Conservation (phyloP, 495 filamentous ascomycete species). For the Hypoxylon fuscum region DNA sequence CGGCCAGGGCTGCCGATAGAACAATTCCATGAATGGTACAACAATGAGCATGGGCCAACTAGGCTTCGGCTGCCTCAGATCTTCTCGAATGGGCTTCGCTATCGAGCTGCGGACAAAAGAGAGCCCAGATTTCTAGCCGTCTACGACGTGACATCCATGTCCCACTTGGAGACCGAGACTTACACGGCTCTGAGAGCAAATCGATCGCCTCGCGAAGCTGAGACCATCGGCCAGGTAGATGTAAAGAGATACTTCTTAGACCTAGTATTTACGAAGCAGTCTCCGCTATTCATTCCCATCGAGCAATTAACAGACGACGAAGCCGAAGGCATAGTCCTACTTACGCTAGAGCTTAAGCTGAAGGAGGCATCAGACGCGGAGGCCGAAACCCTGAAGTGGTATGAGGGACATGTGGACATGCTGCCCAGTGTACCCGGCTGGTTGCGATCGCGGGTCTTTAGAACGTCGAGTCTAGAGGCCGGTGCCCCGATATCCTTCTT, state of each 20-base stretch:
- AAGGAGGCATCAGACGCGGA: constrained; percentile 61
- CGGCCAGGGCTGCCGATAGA: constrained; percentile 66
- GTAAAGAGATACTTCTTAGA: constrained; percentile 76
- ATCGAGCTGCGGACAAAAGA: constrained; percentile 68
- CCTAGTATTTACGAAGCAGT: constrained; percentile 62
- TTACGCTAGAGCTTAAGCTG: constrained; percentile 68
- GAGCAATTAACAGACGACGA: constrained; percentile 68
- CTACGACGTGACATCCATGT: constrained; percentile 82
- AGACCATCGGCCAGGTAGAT: constrained; percentile 77
- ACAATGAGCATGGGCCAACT: constrained; percentile 85
- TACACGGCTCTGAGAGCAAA: constrained; percentile 76
- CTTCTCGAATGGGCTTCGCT: constrained; percentile 78
- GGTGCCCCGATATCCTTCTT: constrained; percentile 64
- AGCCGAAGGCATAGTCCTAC: constrained; percentile 66
- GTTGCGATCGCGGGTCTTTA: constrained; percentile 72
- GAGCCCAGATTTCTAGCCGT: constrained; percentile 76
- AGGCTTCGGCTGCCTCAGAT: constrained; percentile 75
- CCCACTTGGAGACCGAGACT: constrained; percentile 67
- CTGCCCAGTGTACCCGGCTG: constrained; percentile 78
- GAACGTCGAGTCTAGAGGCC: constrained; percentile 63
- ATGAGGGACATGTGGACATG: constrained; percentile 77
- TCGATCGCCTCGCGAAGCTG: constrained; percentile 75
- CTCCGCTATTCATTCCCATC: constrained; percentile 61
- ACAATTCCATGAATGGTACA: constrained; percentile 91
- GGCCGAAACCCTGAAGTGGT: constrained; percentile 71